phyloP scores from a whole-genome alignment of 2,329 filamentous ascomycete genomes.

The Penicillium aurantiogriseum region DNA sequence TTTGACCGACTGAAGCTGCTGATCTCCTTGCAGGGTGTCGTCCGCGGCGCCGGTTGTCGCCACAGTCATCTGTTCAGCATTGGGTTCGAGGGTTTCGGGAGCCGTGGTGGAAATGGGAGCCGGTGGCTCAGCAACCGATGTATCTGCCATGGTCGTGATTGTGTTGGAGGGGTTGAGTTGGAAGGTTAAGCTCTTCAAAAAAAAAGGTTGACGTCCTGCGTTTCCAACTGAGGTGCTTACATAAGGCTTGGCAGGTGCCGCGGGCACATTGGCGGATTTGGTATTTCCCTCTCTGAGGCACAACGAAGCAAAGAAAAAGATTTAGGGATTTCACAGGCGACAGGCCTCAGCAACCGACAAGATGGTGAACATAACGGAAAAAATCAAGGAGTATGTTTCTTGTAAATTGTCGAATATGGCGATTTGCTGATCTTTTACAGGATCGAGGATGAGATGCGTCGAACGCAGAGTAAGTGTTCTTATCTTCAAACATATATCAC shows the following conservation, averaged over 20 bases:
- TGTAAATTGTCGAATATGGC: conserved; percentile 7
- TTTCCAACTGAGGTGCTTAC: conserved; percentile 1
- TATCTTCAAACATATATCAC: conserved; percentile 17
- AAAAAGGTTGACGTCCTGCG: conserved; percentile 1
- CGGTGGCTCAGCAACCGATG: conserved; percentile 31
- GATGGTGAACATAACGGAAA: conserved; percentile 99
- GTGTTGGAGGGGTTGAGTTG: not conserved
- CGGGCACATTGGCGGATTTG: conserved; percentile 6
- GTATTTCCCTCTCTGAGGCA: conserved; percentile 3
- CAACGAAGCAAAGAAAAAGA: not conserved
- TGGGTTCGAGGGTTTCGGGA: conserved; percentile 31
- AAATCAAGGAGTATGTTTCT: conserved; percentile 89
- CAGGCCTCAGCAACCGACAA: conserved; percentile 30
- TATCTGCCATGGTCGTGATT: conserved; percentile 30
- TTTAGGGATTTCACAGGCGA: conserved; percentile 21
- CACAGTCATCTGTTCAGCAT: conserved; percentile 21
- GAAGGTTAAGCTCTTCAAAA: conserved; percentile 6
- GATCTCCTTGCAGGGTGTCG: conserved; percentile 25
- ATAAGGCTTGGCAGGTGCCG: conserved; percentile 10
- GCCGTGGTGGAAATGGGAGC: conserved; percentile 52
- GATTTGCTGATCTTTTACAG: conserved; percentile 48
- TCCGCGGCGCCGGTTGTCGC: conserved; percentile 28
- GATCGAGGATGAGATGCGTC: conserved; percentile 99
- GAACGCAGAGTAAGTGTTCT: conserved; percentile 80
- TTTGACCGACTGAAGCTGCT: conserved; percentile 38